Evolutionary conservation across 805 yeast species (phyloP), one percentile per base, ranked within the genome.

Genomic region (Candida alai): DNA sequence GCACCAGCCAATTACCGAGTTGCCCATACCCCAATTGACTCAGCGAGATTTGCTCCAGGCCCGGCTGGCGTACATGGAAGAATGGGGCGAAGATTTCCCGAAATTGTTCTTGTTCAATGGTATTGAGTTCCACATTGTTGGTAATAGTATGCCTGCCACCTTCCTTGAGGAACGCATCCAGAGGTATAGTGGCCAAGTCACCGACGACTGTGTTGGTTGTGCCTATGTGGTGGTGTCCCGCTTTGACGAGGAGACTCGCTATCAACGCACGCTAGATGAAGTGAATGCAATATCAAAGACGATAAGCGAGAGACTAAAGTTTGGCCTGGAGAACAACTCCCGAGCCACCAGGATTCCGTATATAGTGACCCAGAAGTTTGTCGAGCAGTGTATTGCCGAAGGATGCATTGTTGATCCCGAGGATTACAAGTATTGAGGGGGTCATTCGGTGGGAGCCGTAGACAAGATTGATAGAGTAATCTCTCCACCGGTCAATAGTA

Each of bases 171-270:
- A 56, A 19, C 58, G 73, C 11, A 58, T 61, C 20, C 47, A 54
- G 15, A 65, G 73, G 31, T 80, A 76, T 16, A 84, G 78, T 1
- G 56, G 52, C 2, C 28, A 62, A 4, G 48, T 64, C 3, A 36
- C 42, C 14, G 13, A 24, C 7, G 18, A 26, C 18, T 36, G 30
- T 15, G 29, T 37, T 5, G 28, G 36, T 6, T 22, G 33, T n/a
- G 29, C 28, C 3, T 47, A 36, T 28, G 39, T 47, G 10, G 34
- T 40, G 30, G 37, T 35, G 9, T 39, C 40, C 8, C 27, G 36
- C n/a, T 32, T 36, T 19, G 40, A 42, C 14, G 24, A 37, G 25
- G 24, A 35, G n/a, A 21, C 25, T 6, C 6, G n/a, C 18, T 33
- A 40, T 19, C 23, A 15, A 4, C 25, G 28, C 7, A 24, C 41